Percentiles rank a stretch among this genome's conserved stretches.
These are phyloP conservation scores for Crithidia expoeki DNA, from an alignment of 208 protist genomes.

Conservation along the genomic window DNA sequence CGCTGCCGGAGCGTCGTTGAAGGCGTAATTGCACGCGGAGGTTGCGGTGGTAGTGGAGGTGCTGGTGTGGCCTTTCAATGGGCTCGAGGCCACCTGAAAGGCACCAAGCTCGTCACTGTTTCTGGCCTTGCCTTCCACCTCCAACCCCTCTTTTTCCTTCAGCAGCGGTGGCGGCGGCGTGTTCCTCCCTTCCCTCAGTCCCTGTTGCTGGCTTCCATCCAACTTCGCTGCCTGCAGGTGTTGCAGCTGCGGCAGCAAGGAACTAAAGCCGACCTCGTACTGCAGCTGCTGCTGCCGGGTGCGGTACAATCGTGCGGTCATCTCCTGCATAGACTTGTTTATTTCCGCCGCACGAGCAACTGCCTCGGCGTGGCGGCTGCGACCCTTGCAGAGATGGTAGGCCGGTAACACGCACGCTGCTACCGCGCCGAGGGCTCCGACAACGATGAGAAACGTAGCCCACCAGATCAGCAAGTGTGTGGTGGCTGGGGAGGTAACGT, in stretches of 20 bases:
- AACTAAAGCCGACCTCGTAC: neutral
- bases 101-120: no score
- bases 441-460: constrained; percentile 1
- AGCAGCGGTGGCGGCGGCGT: neutral
- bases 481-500: constrained; percentile 2
- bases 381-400: constrained; percentile 1
- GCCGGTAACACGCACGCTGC: neutral
- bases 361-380: constrained; percentile 10
- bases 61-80: no score
- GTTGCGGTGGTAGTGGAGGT: no score
- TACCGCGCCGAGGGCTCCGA: neutral
- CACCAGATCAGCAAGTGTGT: neutral
- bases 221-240: no score
- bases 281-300: constrained; percentile 24
- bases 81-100: no score
- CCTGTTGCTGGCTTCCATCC: neutral
- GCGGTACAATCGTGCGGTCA: constrained; percentile 31
- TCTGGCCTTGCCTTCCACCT: no score
- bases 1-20: neutral
- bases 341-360: constrained; percentile 12
- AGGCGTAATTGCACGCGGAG: neutral
- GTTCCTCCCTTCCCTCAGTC: neutral
- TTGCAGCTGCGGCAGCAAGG: neutral
- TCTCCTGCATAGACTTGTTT: constrained; percentile 27
- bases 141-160: neutral